Conservation (phyloP, 225 moss, liverwort and hornwort genomes). For the Pseudisothecium myosuroides region DNA sequence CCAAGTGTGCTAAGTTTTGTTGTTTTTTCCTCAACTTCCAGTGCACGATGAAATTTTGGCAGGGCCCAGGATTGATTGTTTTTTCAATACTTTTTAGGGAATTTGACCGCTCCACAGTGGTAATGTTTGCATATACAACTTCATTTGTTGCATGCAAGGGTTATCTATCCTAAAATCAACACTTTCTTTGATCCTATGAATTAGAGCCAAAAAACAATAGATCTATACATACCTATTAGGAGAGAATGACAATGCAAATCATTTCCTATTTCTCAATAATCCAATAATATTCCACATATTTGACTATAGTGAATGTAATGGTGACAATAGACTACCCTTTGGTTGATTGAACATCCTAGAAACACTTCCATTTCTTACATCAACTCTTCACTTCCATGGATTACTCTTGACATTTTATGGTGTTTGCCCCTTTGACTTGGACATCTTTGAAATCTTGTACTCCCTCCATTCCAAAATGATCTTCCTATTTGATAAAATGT, state of each 20-base stretch:
- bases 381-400: background rate
- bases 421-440: background rate
- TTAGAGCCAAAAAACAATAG: background rate
- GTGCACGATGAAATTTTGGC: too few species aligned
- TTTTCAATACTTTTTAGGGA: too few species aligned
- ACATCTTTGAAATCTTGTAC: background rate
- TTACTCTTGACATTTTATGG: background rate
- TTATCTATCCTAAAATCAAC: background rate
- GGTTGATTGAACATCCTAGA: background rate
- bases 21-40: too few species aligned
- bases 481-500: too few species aligned
- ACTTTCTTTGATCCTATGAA: background rate
- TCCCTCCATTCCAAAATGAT: too few species aligned
- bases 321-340: too few species aligned
- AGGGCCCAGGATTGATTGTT: too few species aligned
- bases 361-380: background rate
- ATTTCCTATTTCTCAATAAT: background rate
- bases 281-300: background rate
- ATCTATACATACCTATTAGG: accelerated
- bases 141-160: background rate
- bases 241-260: background rate
- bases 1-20: too few species aligned
- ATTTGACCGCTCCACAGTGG: too few species aligned
- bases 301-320: background rate
- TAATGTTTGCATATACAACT: too few species aligned